Evolutionary conservation across 768 basidiomycete species (phyloP).

Genomic region (Obba rivulosa): DNA sequence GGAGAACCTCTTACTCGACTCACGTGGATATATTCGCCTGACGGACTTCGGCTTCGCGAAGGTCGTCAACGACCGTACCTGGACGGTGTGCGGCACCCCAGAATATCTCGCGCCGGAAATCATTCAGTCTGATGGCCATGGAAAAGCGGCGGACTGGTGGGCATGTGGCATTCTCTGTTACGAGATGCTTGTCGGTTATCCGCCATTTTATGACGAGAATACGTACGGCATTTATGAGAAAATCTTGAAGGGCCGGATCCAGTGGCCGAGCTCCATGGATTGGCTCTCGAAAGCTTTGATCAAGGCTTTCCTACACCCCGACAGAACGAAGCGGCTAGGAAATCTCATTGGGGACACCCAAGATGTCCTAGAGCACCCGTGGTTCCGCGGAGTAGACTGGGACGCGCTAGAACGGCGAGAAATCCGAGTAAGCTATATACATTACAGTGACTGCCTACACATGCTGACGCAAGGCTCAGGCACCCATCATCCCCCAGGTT

Average conservation of each 20-base stretch:
- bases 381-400: conserved; percentile 97
- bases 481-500: conserved; percentile 81
- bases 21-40: conserved; percentile 87
- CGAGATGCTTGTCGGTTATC: conserved; percentile 98
- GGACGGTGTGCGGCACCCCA: conserved; percentile 94
- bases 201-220: conserved; percentile 98
- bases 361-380: conserved; percentile 87
- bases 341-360: conserved; percentile 91
- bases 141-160: conserved; percentile 99
- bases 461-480: conserved; percentile 37
- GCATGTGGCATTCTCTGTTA: conserved; percentile 95
- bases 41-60: conserved; percentile 99
- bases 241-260: conserved; percentile 81
- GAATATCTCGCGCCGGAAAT: conserved; percentile 99
- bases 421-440: conserved; percentile 57
- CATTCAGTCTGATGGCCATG: conserved; percentile 95
- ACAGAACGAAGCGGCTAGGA: conserved; percentile 86
- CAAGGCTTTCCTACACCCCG: conserved; percentile 83
- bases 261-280: conserved; percentile 91
- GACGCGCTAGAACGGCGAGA: conserved; percentile 79
- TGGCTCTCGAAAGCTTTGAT: conserved; percentile 86
- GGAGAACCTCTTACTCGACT: conserved; percentile 95
- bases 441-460: conserved; percentile 7
- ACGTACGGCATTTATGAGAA: conserved; percentile 98
- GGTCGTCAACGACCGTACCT: conserved; percentile 95